Evolutionary conservation across 2,329 filamentous ascomycete genomes (phyloP).

Genomic region (Monosporascus sp.): DNA sequence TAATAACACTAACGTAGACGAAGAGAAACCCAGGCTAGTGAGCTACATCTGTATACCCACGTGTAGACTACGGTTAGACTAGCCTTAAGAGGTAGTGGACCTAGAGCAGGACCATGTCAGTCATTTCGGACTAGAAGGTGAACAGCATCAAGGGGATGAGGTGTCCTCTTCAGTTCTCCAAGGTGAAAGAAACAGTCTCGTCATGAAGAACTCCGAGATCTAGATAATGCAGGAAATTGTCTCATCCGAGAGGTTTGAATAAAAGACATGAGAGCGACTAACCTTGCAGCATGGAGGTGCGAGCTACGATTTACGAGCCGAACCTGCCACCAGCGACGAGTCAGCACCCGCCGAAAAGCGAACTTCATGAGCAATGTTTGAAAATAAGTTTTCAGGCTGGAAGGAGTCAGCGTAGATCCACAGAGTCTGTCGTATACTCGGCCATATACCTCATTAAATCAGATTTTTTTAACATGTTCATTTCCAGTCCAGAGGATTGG

Average conservation of each 20-base stretch:
- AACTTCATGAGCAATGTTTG: background rate
- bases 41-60: no score
- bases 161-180: constrained; percentile 53
- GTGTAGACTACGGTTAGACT: background rate
- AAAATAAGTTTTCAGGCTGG: constrained; percentile 21
- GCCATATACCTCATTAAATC: constrained; percentile 32
- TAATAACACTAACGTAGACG: background rate
- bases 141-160: constrained; percentile 11
- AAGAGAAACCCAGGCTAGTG: no score
- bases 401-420: constrained; percentile 11
- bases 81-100: no score
- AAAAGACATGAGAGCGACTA: constrained; percentile 5
- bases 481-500: constrained; percentile 27
- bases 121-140: no score
- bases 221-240: constrained; percentile 37
- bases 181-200: constrained; percentile 49
- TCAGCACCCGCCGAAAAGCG: constrained; percentile 10
- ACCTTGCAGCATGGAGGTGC: background rate
- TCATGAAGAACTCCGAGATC: constrained; percentile 52
- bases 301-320: background rate
- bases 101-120: no score
- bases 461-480: constrained; percentile 30
- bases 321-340: constrained; percentile 11
- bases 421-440: background rate
- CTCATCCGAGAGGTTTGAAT: constrained; percentile 40